These are phyloP conservation scores for Porodaedalea pini DNA, from an alignment of 1,284 basidiomycete genomes.

Conservation along the genomic window DNA sequence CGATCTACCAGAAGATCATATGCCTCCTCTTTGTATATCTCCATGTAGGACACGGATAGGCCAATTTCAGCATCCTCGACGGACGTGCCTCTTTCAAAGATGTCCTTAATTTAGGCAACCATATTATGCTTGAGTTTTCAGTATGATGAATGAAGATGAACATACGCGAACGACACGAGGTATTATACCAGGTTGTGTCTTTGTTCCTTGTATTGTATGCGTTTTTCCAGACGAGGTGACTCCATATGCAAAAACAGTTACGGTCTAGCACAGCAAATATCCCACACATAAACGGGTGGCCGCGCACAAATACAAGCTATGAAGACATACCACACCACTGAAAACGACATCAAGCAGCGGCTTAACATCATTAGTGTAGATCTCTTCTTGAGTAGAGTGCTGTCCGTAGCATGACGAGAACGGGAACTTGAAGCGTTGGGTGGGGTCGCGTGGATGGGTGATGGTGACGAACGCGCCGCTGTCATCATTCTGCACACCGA, in stretches of 20 bases:
- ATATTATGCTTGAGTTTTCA: neutral
- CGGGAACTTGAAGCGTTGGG: constrained; percentile 71
- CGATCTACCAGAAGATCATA: constrained; percentile 74
- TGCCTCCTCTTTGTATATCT: constrained; percentile 84
- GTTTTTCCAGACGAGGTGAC: constrained; percentile 82
- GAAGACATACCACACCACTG: constrained; percentile 51
- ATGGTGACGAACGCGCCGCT: constrained; percentile 50
- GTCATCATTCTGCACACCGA: constrained; percentile 47
- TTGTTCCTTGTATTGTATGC: constrained; percentile 81
- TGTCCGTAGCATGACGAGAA: constrained; percentile 70
- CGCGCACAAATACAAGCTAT: neutral
- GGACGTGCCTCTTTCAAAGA: constrained; percentile 25
- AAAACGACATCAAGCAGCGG: constrained; percentile 69
- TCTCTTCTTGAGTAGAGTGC: constrained; percentile 61
- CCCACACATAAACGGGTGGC: neutral
- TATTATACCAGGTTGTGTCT: constrained; percentile 68
- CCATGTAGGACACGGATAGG: constrained; percentile 72
- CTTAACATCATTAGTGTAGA: constrained; percentile 65
- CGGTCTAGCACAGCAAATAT: constrained; percentile 44
- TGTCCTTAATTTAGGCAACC: constrained; percentile 24
- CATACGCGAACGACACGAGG: constrained; percentile 67
- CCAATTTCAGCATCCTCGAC: constrained; percentile 34
- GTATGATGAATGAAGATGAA: constrained; percentile 5
- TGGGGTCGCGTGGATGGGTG: constrained; percentile 59
- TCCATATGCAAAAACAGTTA: constrained; percentile 79